Percentiles rank a stretch among this genome's conserved stretches.
Evolutionary conservation across 192 early-diverging fungal species (phyloP).

Genomic region (Coemansia sp.): DNA sequence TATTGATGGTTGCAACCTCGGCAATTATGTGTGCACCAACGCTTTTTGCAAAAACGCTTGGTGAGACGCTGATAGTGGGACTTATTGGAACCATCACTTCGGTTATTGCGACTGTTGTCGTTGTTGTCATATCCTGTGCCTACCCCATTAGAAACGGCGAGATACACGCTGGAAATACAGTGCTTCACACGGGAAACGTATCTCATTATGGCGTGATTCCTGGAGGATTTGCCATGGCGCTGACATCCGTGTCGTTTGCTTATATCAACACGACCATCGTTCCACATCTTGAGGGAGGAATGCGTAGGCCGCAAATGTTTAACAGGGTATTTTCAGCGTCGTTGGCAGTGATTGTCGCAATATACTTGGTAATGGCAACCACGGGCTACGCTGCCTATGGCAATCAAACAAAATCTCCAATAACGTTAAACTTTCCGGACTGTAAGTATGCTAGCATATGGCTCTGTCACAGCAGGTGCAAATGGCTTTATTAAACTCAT

Average conservation of each 20-base stretch:
- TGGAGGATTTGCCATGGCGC: constrained; percentile 59
- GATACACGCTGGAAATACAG: constrained; percentile 28
- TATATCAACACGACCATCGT: constrained; percentile 75
- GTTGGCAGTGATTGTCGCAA: constrained; percentile 58
- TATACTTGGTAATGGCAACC: constrained; percentile 68
- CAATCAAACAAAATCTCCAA: constrained; percentile 59
- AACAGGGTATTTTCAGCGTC: constrained; percentile 57
- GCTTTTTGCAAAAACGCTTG: constrained; percentile 67
- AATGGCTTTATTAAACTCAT: too few relatives aligned
- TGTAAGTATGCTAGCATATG: constrained; percentile 33
- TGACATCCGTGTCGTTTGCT: constrained; percentile 68
- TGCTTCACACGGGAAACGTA: constrained; percentile 9
- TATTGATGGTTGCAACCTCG: constrained; percentile 53
- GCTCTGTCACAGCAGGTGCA: background rate
- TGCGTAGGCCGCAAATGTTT: constrained; percentile 68
- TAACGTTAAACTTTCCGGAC: constrained; percentile 64
- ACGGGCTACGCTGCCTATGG: constrained; percentile 76
- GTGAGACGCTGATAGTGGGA: constrained; percentile 69
- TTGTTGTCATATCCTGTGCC: constrained; percentile 52
- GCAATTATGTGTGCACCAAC: constrained; percentile 62
- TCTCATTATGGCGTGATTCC: constrained; percentile 30
- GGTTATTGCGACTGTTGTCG: constrained; percentile 60
- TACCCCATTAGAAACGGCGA: constrained; percentile 39
- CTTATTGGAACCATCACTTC: constrained; percentile 67
- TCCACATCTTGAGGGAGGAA: constrained; percentile 70